These are phyloP conservation scores for Steccherinum ochraceum DNA, from an alignment of 768 basidiomycete species.

Conservation along the genomic window DNA sequence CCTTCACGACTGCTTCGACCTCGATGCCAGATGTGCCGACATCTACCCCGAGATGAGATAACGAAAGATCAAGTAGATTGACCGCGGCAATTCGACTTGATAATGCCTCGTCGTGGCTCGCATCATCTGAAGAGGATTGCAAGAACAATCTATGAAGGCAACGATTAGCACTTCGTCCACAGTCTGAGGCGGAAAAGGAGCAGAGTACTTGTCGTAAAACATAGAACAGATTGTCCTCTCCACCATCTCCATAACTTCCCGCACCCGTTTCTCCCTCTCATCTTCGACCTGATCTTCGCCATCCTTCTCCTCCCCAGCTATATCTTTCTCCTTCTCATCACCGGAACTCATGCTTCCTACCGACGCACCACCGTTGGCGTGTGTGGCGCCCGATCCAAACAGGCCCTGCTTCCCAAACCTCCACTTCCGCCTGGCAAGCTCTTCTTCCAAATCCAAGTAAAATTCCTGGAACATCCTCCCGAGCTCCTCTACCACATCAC, in stretches of 20 bases:
- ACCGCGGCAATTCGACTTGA: constrained; percentile 87
- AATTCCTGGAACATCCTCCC: constrained; percentile 63
- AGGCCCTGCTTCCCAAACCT: constrained; percentile 19
- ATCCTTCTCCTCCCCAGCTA: too few relatives aligned
- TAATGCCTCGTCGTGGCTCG: constrained; percentile 84
- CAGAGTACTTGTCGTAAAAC: constrained; percentile 74
- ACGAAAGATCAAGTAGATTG: constrained; percentile 81
- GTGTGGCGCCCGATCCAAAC: constrained; percentile 4
- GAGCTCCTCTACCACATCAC: constrained; percentile 46
- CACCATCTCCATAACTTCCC: constrained; percentile 61
- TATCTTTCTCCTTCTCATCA: constrained; percentile 11
- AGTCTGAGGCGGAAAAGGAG: background rate
- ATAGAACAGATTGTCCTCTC: constrained; percentile 65
- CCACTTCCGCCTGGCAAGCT: constrained; percentile 40
- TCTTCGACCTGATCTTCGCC: constrained; percentile 27
- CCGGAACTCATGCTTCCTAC: constrained; percentile 1
- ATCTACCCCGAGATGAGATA: constrained; percentile 87
- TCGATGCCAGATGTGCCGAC: constrained; percentile 44
- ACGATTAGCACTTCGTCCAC: too few relatives aligned
- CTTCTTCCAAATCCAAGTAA: constrained; percentile 59
- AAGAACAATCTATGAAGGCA: constrained; percentile 58
- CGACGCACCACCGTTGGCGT: constrained; percentile 1
- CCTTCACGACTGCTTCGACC: constrained; percentile 58
- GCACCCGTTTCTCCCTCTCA: constrained; percentile 41
- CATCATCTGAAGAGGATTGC: constrained; percentile 68